Conservation (phyloP, 192 early-diverging fungal species). For the Phlyctochytrium bullatum region DNA sequence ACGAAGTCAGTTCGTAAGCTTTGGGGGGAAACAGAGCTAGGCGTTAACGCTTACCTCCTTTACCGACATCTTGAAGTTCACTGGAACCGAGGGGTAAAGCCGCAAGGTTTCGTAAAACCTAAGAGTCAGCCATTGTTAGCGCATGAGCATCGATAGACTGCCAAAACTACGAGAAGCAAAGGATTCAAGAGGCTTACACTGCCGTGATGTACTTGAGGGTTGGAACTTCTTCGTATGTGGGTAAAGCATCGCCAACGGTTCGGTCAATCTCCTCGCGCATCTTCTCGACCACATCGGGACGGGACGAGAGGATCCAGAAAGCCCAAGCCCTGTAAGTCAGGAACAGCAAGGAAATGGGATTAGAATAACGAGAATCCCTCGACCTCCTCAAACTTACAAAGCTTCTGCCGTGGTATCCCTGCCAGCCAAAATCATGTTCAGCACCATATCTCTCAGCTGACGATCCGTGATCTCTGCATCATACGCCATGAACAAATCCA, state of each 20-base stretch:
- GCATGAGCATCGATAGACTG: no score
- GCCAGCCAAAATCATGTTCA: slow-evolving; percentile 18
- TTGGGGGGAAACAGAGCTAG: background rate
- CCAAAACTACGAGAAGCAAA: background rate
- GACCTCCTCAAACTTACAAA: no score
- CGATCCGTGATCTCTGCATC: background rate
- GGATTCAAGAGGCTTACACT: background rate
- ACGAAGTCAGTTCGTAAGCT: background rate
- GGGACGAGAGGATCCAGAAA: background rate
- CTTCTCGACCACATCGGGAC: slow-evolving; percentile 2
- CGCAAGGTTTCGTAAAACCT: slow-evolving; percentile 61
- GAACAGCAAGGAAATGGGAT: no score
- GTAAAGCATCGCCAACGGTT: slow-evolving; percentile 3
- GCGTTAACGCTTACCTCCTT: slow-evolving; percentile 27
- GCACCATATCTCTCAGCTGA: background rate
- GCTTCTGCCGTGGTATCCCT: slow-evolving; percentile 60
- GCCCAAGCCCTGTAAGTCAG: no score
- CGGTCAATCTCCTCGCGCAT: slow-evolving; percentile 22
- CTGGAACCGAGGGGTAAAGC: slow-evolving; percentile 65
- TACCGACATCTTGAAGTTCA: slow-evolving; percentile 53
- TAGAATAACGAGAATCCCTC: no score
- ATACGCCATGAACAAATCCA: slow-evolving; percentile 37
- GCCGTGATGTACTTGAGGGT: slow-evolving; percentile 45
- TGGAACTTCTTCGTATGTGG: slow-evolving; percentile 32
- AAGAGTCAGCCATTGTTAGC: background rate